Evolutionary conservation across 2,329 filamentous ascomycete species (phyloP), one percentile per base, ranked within the genome.

Genomic region (Paecilomyces formosus): DNA sequence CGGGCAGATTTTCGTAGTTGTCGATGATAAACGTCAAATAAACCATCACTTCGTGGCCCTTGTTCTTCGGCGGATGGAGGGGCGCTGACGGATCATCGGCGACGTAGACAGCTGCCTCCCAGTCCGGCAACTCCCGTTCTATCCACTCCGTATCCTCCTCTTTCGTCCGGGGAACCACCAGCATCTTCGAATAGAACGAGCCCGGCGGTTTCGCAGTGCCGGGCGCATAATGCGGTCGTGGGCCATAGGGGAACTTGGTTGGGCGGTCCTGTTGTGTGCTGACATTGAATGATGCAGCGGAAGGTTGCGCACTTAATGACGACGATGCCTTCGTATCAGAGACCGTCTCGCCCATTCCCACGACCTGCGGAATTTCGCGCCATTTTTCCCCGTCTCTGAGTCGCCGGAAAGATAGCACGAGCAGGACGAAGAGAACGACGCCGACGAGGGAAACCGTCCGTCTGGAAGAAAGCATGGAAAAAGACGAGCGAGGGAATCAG

Each of bases 21-120:
- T 87, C 82, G 66, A 87, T 83, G 61, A 87, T 81, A 69, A 83
- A 86, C 51, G 82, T 82, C 54, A 87, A 74, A 68, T 87, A 87
- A 12, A 79, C 76, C 79, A 86, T 85, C 24, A 82, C 82, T 69
- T 87, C 85, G 64, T 83, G 79, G 51, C 84, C 85, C 66, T 85
- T 85, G 62, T 86, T 85, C 65, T 78, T 78, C 5, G 82, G 81
- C 0, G 82, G 75, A 63, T 82, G 81, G 21, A 81, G 66, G 24
- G 76, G 71, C 6, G 81, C 77, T 24, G 71, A 69, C 2, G 76
- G 76, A 60, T 84, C 80, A 63, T 85, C 78, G 30, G 80, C 81
- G 54, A 80, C 75, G 63, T 84, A 84, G 12, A 83, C 68, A 11
- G 79, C 76, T 11, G 74, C 67, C 22, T 71, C 63, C 64, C 84